These are phyloP conservation scores for Pilasporangium apinafurcum DNA, from an alignment of 352 stramenopile species.

Conservation along the genomic window DNA sequence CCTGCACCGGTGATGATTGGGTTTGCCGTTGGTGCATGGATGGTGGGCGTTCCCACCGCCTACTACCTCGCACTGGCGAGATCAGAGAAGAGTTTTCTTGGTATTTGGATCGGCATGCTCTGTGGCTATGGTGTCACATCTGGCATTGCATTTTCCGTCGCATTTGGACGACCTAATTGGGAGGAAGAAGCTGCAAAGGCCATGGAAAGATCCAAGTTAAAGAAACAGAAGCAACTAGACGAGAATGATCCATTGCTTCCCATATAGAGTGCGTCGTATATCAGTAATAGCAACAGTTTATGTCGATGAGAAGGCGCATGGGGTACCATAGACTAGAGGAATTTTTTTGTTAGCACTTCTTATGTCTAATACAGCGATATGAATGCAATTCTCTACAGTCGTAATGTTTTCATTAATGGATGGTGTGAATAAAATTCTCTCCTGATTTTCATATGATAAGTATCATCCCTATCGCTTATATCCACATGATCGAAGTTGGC, in stretches of 20 bases:
- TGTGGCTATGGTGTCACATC: constrained; percentile 73
- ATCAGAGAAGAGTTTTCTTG: constrained; percentile 28
- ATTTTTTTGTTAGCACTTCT: no score
- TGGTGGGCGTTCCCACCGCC: constrained; percentile 60
- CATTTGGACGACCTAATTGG: constrained; percentile 63
- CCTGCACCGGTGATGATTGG: constrained; percentile 44
- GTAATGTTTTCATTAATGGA: no score
- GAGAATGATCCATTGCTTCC: constrained; percentile 20
- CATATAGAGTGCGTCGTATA: no score
- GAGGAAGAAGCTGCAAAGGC: constrained; percentile 36
- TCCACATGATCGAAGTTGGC: no score
- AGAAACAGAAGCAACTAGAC: constrained; percentile 15
- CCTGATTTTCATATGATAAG: no score
- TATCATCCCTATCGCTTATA: no score
- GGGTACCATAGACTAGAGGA: no score
- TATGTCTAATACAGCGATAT: no score
- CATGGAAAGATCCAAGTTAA: constrained; percentile 37
- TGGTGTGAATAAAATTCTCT: no score
- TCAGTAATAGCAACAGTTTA: no score
- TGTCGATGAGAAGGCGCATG: no score
- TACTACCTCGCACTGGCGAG: constrained; percentile 60
- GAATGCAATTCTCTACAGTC: no score
- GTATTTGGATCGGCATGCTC: constrained; percentile 70
- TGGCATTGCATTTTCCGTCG: constrained; percentile 50
- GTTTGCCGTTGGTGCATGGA: constrained; percentile 60